A percentile compares a stretch with the other conserved stretches of the same genome.
Conservation (phyloP, 2,329 filamentous ascomycete species). For the Fulvia fulva region DNA sequence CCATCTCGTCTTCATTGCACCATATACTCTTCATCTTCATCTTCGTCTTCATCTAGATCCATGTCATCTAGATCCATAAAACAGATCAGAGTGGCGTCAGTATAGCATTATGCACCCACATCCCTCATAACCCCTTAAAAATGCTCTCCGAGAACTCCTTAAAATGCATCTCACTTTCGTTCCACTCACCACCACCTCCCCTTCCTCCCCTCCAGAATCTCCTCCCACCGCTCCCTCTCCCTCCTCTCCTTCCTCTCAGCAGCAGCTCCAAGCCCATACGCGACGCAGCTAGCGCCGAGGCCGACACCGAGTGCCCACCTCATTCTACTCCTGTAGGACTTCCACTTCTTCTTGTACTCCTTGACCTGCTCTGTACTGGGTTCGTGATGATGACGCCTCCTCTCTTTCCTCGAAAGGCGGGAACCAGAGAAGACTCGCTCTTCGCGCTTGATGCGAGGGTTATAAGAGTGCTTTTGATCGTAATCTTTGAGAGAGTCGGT, state of each 20-base stretch:
- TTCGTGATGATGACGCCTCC: constrained; percentile 8
- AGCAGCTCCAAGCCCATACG: constrained; percentile 58
- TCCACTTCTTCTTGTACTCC: constrained; percentile 11
- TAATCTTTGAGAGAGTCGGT: constrained; percentile 27
- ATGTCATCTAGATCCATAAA: neutral
- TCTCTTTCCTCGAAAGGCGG: constrained; percentile 33
- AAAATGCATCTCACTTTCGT: neutral
- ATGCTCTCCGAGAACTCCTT: no score
- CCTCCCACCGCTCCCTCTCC: constrained; percentile 23
- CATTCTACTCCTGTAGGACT: constrained; percentile 33
- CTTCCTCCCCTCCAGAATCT: constrained; percentile 22
- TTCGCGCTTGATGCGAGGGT: constrained; percentile 44
- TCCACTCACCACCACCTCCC: neutral
- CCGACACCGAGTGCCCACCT: constrained; percentile 51
- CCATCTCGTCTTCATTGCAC: no score
- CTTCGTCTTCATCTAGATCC: no score
- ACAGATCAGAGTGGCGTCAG: neutral
- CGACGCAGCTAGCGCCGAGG: constrained; percentile 52
- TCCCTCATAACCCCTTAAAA: neutral
- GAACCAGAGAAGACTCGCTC: constrained; percentile 48
- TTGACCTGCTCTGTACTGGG: constrained; percentile 6
- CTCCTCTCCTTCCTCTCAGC: constrained; percentile 40
- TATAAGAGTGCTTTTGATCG: constrained; percentile 36
- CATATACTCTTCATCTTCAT: no score
- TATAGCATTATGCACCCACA: neutral